Conservation (phyloP, 163 green algal species). For the Scenedesmus sp. region DNA sequence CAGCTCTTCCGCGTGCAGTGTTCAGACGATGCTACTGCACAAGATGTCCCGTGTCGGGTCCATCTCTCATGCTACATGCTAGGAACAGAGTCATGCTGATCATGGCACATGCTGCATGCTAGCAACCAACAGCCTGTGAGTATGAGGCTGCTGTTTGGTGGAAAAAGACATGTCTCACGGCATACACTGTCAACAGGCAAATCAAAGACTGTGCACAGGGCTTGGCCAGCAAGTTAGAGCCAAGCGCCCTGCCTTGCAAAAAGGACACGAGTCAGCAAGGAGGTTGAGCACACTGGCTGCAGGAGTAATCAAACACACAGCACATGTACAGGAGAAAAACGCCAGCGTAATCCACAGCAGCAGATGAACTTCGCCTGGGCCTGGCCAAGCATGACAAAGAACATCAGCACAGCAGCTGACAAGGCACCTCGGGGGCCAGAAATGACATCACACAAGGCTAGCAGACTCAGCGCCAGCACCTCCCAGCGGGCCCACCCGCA, state of each 20-base stretch:
- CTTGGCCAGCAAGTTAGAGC: neutral
- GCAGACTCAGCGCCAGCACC: neutral
- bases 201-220: neutral
- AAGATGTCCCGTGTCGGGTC: neutral
- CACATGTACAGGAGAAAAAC: neutral
- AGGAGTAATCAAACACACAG: neutral
- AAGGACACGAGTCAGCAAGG: neutral
- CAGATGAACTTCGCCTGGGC: neutral
- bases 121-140: neutral
- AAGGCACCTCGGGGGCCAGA: neutral
- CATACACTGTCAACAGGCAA: neutral
- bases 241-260: neutral
- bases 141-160: neutral
- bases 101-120: neutral
- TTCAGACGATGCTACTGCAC: neutral
- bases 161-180: neutral
- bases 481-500: neutral
- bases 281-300: neutral
- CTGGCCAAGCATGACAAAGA: neutral
- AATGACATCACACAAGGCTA: neutral
- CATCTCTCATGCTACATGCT: neutral
- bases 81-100: neutral
- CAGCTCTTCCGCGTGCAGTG: neutral
- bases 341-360: neutral
- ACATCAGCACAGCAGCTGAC: neutral